Percentiles rank a stretch among this genome's conserved stretches.
These are phyloP conservation scores for Coemansia sp. DNA, from an alignment of 192 early-diverging fungal species.

Conservation along the genomic window DNA sequence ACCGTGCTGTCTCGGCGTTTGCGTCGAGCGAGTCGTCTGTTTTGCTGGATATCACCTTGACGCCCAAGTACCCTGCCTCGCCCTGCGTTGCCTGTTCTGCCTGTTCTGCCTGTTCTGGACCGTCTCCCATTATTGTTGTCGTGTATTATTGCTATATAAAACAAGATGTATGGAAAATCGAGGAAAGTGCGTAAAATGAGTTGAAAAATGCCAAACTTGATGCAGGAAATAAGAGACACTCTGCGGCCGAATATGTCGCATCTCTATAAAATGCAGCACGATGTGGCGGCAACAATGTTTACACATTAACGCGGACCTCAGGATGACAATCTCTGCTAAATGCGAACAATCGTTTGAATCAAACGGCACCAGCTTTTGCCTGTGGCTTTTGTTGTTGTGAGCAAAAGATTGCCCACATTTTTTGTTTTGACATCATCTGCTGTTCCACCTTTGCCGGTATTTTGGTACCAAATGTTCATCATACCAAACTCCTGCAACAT, in stretches of 20 bases:
- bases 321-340: not conserved
- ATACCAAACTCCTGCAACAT: not conserved
- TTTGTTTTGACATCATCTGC: not conserved
- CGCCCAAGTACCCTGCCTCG: conserved; percentile 1
- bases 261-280: not conserved
- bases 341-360: not conserved
- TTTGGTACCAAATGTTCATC: not conserved
- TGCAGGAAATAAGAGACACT: not conserved
- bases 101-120: not conserved
- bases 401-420: not conserved
- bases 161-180: not conserved
- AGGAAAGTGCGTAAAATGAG: not conserved
- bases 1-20: not conserved
- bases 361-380: not conserved
- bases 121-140: not conserved
- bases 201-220: not conserved
- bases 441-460: not conserved
- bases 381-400: conserved; percentile 1
- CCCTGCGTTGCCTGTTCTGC: not conserved
- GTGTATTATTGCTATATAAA: not conserved
- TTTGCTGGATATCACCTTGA: conserved; percentile 4
- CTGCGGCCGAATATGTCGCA: not conserved
- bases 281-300: not conserved
- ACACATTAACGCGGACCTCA: not conserved
- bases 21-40: not conserved